Conservation (phyloP, 2,329 filamentous ascomycete genomes). For the Ophioceras dolichostomum region DNA sequence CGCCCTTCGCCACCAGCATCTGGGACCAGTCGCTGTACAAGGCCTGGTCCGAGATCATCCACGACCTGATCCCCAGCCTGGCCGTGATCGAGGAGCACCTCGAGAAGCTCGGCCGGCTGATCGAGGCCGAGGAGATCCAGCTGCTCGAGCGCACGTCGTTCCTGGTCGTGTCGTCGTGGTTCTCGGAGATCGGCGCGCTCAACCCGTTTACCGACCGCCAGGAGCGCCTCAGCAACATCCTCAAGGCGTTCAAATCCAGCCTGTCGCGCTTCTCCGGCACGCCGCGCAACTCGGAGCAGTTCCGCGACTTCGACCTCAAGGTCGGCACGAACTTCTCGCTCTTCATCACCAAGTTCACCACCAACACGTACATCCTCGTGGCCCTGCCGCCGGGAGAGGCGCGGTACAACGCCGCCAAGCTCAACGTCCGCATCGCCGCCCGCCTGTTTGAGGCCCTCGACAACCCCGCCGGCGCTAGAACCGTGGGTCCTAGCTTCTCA, state of each 20-base stretch:
- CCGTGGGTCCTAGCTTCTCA: no score
- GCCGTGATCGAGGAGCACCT: slow-evolving; percentile 79
- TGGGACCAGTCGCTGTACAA: slow-evolving; percentile 99
- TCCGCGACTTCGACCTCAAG: slow-evolving; percentile 71
- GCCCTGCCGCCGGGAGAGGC: slow-evolving; percentile 85
- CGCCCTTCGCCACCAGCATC: slow-evolving; percentile 89
- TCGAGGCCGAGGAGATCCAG: slow-evolving; percentile 87
- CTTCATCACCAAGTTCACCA: slow-evolving; percentile 90
- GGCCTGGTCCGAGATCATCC: slow-evolving; percentile 96
- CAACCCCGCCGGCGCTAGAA: slow-evolving; percentile 29
- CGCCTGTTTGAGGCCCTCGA: slow-evolving; percentile 66
- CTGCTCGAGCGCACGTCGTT: slow-evolving; percentile 95
- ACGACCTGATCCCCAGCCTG: slow-evolving; percentile 93
- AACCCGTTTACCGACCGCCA: slow-evolving; percentile 92
- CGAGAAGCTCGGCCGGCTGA: slow-evolving; percentile 66
- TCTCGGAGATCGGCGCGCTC: slow-evolving; percentile 56
- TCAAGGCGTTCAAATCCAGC: slow-evolving; percentile 95
- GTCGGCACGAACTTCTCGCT: slow-evolving; percentile 71
- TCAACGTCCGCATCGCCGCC: slow-evolving; percentile 81
- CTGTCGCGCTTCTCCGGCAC: slow-evolving; percentile 65
- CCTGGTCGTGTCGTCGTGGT: slow-evolving; percentile 88
- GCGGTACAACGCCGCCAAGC: slow-evolving; percentile 76
- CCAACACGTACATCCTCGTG: slow-evolving; percentile 93
- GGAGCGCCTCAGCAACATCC: slow-evolving; percentile 88
- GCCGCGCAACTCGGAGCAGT: slow-evolving; percentile 71